These are phyloP conservation scores for Mycena floridula DNA, from an alignment of 768 basidiomycete species.

Conservation along the genomic window DNA sequence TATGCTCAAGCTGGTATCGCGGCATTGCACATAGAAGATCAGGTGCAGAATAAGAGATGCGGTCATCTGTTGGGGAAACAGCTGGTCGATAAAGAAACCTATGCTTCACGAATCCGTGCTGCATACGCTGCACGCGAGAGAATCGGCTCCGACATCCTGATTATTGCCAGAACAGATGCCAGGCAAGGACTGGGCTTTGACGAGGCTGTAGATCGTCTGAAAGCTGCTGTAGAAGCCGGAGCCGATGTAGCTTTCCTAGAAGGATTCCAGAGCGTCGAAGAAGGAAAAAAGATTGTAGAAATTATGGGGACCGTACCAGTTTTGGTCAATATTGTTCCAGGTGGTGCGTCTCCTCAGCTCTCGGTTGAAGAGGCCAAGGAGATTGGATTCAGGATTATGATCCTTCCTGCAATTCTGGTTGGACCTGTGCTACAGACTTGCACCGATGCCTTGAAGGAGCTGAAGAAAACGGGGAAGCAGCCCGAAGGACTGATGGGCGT, in stretches of 20 bases:
- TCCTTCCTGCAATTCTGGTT: no score
- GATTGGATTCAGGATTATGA: no score
- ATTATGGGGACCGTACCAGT: no score
- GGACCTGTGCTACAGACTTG: no score
- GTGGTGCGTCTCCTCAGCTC: no score
- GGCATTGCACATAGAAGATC: constrained; percentile 51
- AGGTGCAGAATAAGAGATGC: constrained; percentile 50
- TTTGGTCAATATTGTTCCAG: no score
- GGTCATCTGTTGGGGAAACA: constrained; percentile 51
- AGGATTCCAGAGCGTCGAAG: constrained; percentile 43
- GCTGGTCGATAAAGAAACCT: constrained; percentile 43
- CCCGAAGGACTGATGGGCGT: no score
- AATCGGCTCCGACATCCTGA: constrained; percentile 35
- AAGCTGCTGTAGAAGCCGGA: constrained; percentile 32
- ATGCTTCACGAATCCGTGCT: constrained; percentile 45
- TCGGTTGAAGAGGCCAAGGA: no score
- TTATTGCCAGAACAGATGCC: constrained; percentile 48
- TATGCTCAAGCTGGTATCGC: constrained; percentile 47
- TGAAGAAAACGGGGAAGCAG: no score
- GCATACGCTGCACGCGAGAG: constrained; percentile 42
- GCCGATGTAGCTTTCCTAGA: constrained; percentile 47
- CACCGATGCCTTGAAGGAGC: no score
- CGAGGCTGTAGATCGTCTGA: constrained; percentile 39
- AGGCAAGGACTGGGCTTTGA: constrained; percentile 47
- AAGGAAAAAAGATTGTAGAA: no score